A percentile compares a stretch with the other conserved stretches of the same genome.
phyloP scores from a whole-genome alignment of 2,329 filamentous ascomycete species.

The Diaporthe velutina region DNA sequence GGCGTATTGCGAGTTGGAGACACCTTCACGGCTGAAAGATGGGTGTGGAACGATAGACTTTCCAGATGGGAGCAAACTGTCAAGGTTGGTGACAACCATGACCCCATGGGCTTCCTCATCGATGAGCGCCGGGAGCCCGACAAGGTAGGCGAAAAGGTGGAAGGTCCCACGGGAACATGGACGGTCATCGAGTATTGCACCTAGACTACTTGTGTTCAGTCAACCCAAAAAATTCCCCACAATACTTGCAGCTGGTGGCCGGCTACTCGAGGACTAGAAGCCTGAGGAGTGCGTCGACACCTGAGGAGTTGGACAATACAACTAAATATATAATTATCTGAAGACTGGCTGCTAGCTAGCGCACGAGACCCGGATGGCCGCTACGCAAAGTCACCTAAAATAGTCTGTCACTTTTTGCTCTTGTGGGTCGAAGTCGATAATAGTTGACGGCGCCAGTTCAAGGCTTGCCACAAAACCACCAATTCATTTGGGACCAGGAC shows the following conservation, averaged over 20 bases:
- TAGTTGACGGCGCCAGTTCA: not conserved
- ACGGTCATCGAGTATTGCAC: constrained; percentile 26
- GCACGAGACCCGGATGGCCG: not conserved
- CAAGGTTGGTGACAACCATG: constrained; percentile 3
- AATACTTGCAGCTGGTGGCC: not conserved
- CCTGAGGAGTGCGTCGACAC: not conserved
- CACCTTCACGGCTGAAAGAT: constrained; percentile 64
- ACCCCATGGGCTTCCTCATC: constrained; percentile 17
- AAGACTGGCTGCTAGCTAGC: not conserved
- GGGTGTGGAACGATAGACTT: constrained; percentile 57
- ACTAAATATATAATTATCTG: too few relatives aligned
- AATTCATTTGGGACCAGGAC: not conserved
- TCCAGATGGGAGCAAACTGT: constrained; percentile 27
- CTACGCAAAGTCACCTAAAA: not conserved
- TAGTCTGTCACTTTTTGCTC: not conserved
- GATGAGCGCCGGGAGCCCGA: too few relatives aligned
- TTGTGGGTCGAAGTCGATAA: not conserved
- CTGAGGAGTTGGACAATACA: not conserved
- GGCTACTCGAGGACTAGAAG: not conserved
- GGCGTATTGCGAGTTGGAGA: constrained; percentile 63
- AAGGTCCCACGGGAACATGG: constrained; percentile 28
- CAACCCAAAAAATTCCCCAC: not conserved
- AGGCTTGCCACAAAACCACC: not conserved
- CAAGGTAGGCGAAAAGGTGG: constrained; percentile 11
- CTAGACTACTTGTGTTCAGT: not conserved